Base-by-base conservation (phyloP, 2,329 filamentous ascomycete species). In the Pestalotiopsis sp. region DNA sequence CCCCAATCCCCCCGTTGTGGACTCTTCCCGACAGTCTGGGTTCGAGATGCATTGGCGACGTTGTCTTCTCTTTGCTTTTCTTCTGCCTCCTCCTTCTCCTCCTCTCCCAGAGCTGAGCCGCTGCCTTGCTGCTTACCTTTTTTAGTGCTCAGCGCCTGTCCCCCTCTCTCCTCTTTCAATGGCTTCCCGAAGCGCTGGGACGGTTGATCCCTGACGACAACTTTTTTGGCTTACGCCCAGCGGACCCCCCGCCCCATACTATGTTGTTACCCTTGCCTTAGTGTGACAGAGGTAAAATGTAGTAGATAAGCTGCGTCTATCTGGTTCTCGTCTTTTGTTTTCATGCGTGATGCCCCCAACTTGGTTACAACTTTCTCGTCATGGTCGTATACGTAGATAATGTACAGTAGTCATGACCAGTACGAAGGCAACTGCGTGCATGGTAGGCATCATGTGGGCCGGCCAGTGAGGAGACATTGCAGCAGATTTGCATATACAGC, bases 161-260 rank as follows among this genome's bases (percentile, higher is more conserved):
- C 45, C 14, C 20, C 45, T 52, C 9, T 14, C 27, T 14, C n/a
- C 36, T 62, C 11, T 27, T 17, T 27, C 12, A 23, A 14, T 23
- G 23, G 20, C 25, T 36, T 36, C 59, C 59, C 59, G 31, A 62
- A 36, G 25, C 59, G 59, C 59, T 39, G 59, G 59, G 31, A 62
- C 59, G 59, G 25, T 41, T 62, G 59, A 62, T 62, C 59, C 59
- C 59, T 62, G 59, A 17, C 45, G 17, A 20, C 31, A 36, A n/a
- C 45, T 52, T n/a, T 27, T 17, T 20, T 52, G 45, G 45, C 17
- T 52, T 52, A 20, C 45, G 17, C 20, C 17, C 45, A 9, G 45
- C 45, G 45, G 45, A n/a, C 9, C n/a, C 45, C 45, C 45, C 14
- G 41, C 41, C 45, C 45, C 45, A 17, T 36, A 27, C 27, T 27